Conservation (phyloP, 176 grass and related monocot species). For the Eleusine coracana region DNA sequence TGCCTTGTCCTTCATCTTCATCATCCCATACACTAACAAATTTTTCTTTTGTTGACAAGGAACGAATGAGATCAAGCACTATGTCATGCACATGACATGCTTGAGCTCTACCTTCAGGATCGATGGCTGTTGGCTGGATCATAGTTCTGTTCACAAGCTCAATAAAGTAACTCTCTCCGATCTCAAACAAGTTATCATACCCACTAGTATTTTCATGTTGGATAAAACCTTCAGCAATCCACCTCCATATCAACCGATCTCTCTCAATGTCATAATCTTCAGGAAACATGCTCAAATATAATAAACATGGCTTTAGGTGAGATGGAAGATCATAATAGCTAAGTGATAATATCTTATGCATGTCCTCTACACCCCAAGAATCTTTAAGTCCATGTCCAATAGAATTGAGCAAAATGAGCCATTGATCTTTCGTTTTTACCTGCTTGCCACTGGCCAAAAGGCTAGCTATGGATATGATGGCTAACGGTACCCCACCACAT, state of each 20-base stretch:
- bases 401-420: neutral
- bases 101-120: fast-evolving
- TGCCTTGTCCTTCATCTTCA: neutral
- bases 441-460: neutral
- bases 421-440: neutral
- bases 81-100: neutral
- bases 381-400: neutral
- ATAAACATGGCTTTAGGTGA: neutral
- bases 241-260: neutral
- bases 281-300: neutral
- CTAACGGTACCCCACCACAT: constrained; percentile 11
- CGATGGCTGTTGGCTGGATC: neutral
- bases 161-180: neutral
- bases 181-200: neutral
- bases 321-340: constrained; percentile 25
- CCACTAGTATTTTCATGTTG: too few relatives aligned
- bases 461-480: neutral
- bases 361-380: too few relatives aligned
- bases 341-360: neutral
- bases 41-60: neutral
- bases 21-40: neutral
- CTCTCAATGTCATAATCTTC: neutral
- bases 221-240: constrained; percentile 15
- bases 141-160: neutral
- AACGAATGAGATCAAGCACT: neutral